Evolutionary conservation across 371 early-diverging fungal genomes (phyloP).

Genomic region (Nosema muscidifuracis): DNA sequence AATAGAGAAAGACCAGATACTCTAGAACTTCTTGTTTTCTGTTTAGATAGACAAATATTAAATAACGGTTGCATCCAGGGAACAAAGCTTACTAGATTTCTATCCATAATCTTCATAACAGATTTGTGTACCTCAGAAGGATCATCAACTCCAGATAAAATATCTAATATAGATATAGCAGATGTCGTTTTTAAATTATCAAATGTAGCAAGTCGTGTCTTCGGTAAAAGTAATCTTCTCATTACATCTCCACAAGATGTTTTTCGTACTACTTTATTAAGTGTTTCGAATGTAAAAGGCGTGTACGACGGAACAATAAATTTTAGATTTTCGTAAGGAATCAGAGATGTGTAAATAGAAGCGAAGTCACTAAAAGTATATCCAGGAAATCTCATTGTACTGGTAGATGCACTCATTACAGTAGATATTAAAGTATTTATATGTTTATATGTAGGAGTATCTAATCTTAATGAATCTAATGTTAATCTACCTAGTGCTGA

Average conservation of each 20-base stretch:
- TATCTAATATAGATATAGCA: conserved; percentile 71
- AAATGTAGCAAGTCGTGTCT: conserved; percentile 53
- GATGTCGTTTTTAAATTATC: conserved; percentile 46
- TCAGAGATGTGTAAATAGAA: conserved; percentile 79
- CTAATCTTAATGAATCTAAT: conserved; percentile 78
- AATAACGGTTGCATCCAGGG: conserved; percentile 98
- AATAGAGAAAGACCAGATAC: conserved; percentile 93
- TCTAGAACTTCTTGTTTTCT: conserved; percentile 72
- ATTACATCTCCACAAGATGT: conserved; percentile 55
- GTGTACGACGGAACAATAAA: conserved; percentile 86
- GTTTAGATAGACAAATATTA: conserved; percentile 70
- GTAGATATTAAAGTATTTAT: conserved; percentile 88
- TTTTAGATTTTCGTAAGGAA: conserved; percentile 89
- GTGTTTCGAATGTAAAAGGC: conserved; percentile 70
- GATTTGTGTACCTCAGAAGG: conserved; percentile 74
- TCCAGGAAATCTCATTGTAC: conserved; percentile 90
- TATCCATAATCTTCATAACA: conserved; percentile 80
- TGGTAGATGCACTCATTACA: conserved; percentile 92
- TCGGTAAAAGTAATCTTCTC: conserved; percentile 60
- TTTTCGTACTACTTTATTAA: conserved; percentile 46
- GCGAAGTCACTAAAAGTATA: conserved; percentile 96
- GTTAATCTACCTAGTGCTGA: conserved; percentile 73
- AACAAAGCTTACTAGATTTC: conserved; percentile 83
- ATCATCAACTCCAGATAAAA: conserved; percentile 63
- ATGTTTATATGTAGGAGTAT: conserved; percentile 82